Conservation (phyloP, 306 rosid genomes). For the Begonia fuchsioides region DNA sequence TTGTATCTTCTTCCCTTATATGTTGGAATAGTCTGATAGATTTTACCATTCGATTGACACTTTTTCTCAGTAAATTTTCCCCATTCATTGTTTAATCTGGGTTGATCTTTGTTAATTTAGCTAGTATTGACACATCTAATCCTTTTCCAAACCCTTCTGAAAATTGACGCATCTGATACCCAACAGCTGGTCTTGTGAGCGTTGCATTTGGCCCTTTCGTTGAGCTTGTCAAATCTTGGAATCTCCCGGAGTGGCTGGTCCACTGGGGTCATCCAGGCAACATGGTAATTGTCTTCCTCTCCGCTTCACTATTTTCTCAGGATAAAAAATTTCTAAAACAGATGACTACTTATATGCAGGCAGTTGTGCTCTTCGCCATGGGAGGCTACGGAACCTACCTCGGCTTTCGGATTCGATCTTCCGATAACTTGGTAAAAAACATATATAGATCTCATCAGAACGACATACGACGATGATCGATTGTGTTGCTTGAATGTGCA, state of each 20-base stretch:
- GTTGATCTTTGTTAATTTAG: no score
- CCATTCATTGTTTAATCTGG: no score
- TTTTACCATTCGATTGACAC: no score
- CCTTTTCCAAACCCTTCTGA: no score
- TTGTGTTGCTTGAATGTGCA: slow-evolving; percentile 4
- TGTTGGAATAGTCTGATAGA: no score
- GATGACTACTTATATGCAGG: slow-evolving; percentile 21
- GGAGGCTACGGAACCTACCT: slow-evolving; percentile 95
- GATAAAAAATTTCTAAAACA: not conserved
- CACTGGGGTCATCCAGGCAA: slow-evolving; percentile 96
- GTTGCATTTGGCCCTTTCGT: slow-evolving; percentile 56
- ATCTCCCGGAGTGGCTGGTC: slow-evolving; percentile 79
- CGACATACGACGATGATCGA: no score
- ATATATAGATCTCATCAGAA: no score
- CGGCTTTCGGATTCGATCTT: slow-evolving; percentile 66
- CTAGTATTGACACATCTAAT: no score
- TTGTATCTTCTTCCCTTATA: no score
- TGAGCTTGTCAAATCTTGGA: slow-evolving; percentile 48
- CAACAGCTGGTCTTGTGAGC: slow-evolving; percentile 43
- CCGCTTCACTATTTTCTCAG: not conserved
- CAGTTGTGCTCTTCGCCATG: slow-evolving; percentile 91
- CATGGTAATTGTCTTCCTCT: slow-evolving; percentile 32
- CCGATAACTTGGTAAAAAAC: slow-evolving; percentile 43
- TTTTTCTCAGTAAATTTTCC: no score
- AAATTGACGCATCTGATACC: no score